Conservation (phyloP, 176 grass and related monocot species). For the Puya raimondii region DNA sequence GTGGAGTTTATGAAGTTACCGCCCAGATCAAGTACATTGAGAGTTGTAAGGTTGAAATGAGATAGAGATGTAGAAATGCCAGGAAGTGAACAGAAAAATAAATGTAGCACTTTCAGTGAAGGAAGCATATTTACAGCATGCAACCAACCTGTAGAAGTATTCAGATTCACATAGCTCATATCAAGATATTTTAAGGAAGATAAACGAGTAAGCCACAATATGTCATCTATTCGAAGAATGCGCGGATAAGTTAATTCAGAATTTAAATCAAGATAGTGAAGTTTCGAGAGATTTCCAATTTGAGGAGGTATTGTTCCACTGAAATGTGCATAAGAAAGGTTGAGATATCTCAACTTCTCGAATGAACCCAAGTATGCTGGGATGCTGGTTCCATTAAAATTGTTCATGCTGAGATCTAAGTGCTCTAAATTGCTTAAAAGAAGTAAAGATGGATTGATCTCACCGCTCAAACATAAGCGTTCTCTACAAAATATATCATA, state of each 20-base stretch:
- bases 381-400: slow-evolving; percentile 8
- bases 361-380: slow-evolving; percentile 11
- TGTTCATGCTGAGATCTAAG: slow-evolving; percentile 10
- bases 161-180: background rate
- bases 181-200: background rate
- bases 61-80: background rate
- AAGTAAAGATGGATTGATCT: slow-evolving; percentile 19
- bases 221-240: background rate
- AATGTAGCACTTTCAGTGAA: background rate
- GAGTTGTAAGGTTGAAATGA: slow-evolving; percentile 22
- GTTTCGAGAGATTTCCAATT: slow-evolving; percentile 28
- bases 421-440: background rate
- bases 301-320: slow-evolving; percentile 11
- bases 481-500: background rate
- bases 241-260: fast-evolving
- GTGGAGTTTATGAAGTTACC: slow-evolving; percentile 12
- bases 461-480: background rate
- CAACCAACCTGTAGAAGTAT: background rate
- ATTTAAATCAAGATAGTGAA: slow-evolving; percentile 16
- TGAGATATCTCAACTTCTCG: slow-evolving; percentile 3
- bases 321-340: background rate
- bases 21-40: background rate
- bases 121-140: slow-evolving; percentile 24
- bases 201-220: slow-evolving; percentile 24
- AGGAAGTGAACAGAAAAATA: background rate